These are phyloP conservation scores for Leucosporidium scottii DNA, from an alignment of 768 basidiomycete species.

Conservation along the genomic window DNA sequence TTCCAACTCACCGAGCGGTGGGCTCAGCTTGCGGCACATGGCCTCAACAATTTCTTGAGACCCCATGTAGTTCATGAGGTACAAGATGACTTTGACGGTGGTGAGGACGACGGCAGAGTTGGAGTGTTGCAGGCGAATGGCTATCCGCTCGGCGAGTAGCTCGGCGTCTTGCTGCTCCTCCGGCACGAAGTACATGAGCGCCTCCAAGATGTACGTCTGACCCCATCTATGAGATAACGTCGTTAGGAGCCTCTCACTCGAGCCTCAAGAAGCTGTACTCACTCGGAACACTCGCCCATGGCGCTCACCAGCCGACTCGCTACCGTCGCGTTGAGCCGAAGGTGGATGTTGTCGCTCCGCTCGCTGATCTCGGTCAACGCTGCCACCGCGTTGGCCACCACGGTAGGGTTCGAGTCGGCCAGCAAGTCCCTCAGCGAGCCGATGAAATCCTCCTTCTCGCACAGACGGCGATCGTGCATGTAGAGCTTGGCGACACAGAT, in stretches of 20 bases:
- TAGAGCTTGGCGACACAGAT: slow-evolving; percentile 97
- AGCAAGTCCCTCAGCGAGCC: slow-evolving; percentile 83
- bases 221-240: slow-evolving; percentile 68
- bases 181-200: slow-evolving; percentile 87
- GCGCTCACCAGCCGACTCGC: slow-evolving; percentile 87
- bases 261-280: slow-evolving; percentile 42
- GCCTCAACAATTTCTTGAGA: slow-evolving; percentile 74
- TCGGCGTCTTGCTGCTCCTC: slow-evolving; percentile 81
- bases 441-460: slow-evolving; percentile 85
- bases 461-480: slow-evolving; percentile 72
- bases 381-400: slow-evolving; percentile 94
- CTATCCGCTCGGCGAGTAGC: slow-evolving; percentile 88
- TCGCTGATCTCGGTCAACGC: slow-evolving; percentile 96
- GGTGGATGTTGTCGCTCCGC: slow-evolving; percentile 84
- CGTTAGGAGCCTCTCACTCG: slow-evolving; percentile 3
- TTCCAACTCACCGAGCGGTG: slow-evolving; percentile 67
- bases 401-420: slow-evolving; percentile 89
- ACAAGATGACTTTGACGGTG: slow-evolving; percentile 90
- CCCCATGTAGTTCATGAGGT: slow-evolving; percentile 99
- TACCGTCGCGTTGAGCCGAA: slow-evolving; percentile 76
- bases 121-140: slow-evolving; percentile 90
- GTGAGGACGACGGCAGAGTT: slow-evolving; percentile 98
- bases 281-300: slow-evolving; percentile 95
- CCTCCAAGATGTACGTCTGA: slow-evolving; percentile 95
- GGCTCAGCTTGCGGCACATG: slow-evolving; percentile 96